These are phyloP conservation scores for Phalaenopsis equestris DNA, from an alignment of 106 monocot species.

Conservation along the genomic window DNA sequence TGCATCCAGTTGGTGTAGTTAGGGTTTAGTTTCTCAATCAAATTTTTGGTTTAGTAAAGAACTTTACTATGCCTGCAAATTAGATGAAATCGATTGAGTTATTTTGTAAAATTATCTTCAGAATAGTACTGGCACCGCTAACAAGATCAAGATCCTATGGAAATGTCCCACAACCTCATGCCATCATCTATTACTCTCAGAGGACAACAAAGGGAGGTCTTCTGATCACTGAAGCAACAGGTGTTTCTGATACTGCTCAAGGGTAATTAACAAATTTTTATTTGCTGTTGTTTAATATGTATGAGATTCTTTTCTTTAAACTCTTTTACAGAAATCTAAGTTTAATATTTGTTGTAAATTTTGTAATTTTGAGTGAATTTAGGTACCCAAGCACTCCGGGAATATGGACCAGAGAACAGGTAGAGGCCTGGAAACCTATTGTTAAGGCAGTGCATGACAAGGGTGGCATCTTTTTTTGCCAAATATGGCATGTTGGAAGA, in stretches of 20 bases:
- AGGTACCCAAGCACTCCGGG: slow-evolving; percentile 10
- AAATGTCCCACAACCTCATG: slow-evolving; percentile 40
- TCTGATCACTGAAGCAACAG: slow-evolving; percentile 18
- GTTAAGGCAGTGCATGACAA: slow-evolving; percentile 16
- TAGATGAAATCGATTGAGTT: too few species aligned
- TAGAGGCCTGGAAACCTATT: slow-evolving; percentile 19
- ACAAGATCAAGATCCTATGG: slow-evolving; percentile 41
- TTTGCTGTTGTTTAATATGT: background rate
- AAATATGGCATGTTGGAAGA: slow-evolving; percentile 16
- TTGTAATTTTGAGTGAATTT: background rate
- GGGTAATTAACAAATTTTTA: slow-evolving; percentile 11
- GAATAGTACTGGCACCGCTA: slow-evolving; percentile 26
- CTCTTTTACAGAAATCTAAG: too few species aligned
- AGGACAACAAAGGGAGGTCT: slow-evolving; percentile 14
- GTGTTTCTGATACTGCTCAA: slow-evolving; percentile 41
- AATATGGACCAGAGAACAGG: slow-evolving; percentile 13
- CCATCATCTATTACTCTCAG: slow-evolving; percentile 42
- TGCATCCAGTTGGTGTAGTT: too few species aligned
- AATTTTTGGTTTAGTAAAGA: background rate
- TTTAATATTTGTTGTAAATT: too few species aligned
- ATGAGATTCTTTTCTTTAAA: too few species aligned
- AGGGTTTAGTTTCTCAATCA: too few species aligned
- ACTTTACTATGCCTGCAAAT: background rate
- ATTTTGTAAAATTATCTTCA: background rate
- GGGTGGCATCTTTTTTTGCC: slow-evolving; percentile 21